Evolutionary conservation across 345 rosid genomes (phyloP), one percentile per base, ranked within the genome.

Genomic region (Excoecaria agallocha): DNA sequence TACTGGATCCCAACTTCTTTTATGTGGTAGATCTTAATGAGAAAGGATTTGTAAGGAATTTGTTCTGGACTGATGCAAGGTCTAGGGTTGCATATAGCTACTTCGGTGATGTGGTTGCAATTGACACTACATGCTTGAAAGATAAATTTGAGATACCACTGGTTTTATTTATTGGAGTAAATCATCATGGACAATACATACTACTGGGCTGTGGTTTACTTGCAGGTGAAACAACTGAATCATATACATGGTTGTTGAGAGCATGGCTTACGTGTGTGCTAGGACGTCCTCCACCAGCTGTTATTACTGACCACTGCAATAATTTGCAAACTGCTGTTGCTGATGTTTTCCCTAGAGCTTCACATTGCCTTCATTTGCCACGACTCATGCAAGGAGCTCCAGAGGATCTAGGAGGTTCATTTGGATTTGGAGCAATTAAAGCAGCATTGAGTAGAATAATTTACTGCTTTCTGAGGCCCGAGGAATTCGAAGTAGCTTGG

Each of bases 341-440:
- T 6, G 88, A 89, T 80, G 87, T 84, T 70, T 87, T 87, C 74
- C 91, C 91, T 0, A 85, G 86, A 75, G 84, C 93, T 67, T 74
- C 79, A 61, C 87, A 89, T 74, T 80, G 82, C 69, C 70, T 89
- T 57, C 58, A 69, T 61, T 69, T 83, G 50, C 66, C 84, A 51
- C 43, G 67, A 39, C 70, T 86, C 77, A 80, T 87, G 81, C 78
- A 80, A 30, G 80, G 78, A 55, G 61, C 84, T 78, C 75, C 86
- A 2, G 83, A 84, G 69, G 80, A 77, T 67, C 68, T 85, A 20
- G 81, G 82, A 61, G 86, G 73, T 43, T 61, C 79, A 49, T 77
- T 64, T 64, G 83, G 79, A 59, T 82, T 66, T 58, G 85, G 83
- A 76, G 74, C 77, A 20, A 84, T 85, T 52, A 68, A 74, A 77